phyloP scores from a whole-genome alignment of 2,329 filamentous ascomycete species.

The Arachnopeziza araneosa region DNA sequence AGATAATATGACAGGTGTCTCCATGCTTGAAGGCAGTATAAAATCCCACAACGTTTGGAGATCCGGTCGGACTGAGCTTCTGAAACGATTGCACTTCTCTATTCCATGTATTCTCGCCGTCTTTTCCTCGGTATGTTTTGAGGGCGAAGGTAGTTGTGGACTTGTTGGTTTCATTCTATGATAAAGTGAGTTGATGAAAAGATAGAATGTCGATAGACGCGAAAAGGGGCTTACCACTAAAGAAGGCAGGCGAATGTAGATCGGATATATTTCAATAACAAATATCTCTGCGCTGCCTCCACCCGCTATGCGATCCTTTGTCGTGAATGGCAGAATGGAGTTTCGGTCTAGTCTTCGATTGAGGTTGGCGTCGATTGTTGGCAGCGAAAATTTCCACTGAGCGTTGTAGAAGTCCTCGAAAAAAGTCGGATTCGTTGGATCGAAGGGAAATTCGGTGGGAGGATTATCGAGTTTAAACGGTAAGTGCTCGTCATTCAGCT shows the following conservation, averaged over 20 bases:
- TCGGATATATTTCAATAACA: not conserved
- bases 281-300: not conserved
- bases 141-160: not conserved
- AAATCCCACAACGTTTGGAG: not conserved
- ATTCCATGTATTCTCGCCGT: not conserved
- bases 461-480: slow-evolving; percentile 1
- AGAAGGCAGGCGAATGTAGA: not conserved
- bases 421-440: not conserved
- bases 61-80: not conserved
- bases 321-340: not conserved
- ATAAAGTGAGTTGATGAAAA: not conserved
- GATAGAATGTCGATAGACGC: not conserved
- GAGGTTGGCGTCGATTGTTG: not conserved
- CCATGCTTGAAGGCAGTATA: not conserved
- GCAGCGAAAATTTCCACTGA: not conserved
- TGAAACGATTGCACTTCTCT: not conserved
- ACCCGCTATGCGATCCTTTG: not conserved
- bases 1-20: not conserved
- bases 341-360: not conserved
- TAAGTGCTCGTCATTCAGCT: not conserved
- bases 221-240: not conserved
- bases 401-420: not conserved
- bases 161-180: not conserved
- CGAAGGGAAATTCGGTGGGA: not conserved
- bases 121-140: not conserved